phyloP scores from a whole-genome alignment of 2,329 filamentous ascomycete species.

The Aspergillus aculeatus region DNA sequence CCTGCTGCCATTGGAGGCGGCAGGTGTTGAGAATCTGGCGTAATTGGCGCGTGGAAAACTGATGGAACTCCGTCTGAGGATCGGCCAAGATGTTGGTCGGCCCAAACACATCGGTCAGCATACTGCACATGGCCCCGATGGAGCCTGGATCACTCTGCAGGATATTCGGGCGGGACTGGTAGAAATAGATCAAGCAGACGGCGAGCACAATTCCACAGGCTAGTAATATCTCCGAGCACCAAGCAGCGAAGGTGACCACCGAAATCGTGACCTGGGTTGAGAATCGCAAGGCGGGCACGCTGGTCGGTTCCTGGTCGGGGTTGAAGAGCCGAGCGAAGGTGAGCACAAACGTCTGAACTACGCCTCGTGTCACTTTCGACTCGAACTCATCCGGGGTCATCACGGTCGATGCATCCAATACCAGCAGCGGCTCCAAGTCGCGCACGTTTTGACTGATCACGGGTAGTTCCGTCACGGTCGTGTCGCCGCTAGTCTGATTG shows the following conservation, averaged over 20 bases:
- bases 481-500: slow-evolving; percentile 28
- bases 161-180: slow-evolving; percentile 30
- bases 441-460: slow-evolving; percentile 33
- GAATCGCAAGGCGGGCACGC: slow-evolving; percentile 21
- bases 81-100: slow-evolving; percentile 29
- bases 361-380: slow-evolving; percentile 27
- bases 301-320: slow-evolving; percentile 23
- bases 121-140: slow-evolving; percentile 37
- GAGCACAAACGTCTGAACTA: slow-evolving; percentile 32
- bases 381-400: slow-evolving; percentile 31
- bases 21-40: slow-evolving; percentile 30
- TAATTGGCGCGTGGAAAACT: slow-evolving; percentile 35
- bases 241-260: slow-evolving; percentile 28
- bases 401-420: slow-evolving; percentile 29
- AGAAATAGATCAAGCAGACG: slow-evolving; percentile 28
- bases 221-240: slow-evolving; percentile 33
- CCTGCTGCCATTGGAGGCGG: slow-evolving; percentile 30
- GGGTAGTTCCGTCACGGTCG: slow-evolving; percentile 30
- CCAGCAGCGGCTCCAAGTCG: slow-evolving; percentile 30
- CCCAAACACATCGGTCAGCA: slow-evolving; percentile 31
- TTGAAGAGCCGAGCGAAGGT: slow-evolving; percentile 34
- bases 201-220: slow-evolving; percentile 23
- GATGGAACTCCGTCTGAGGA: slow-evolving; percentile 29
- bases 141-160: slow-evolving; percentile 35
- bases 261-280: slow-evolving; percentile 31